Evolutionary conservation across 768 basidiomycete species (phyloP), one percentile per base, ranked within the genome.

Genomic region (Lactarius quietus): DNA sequence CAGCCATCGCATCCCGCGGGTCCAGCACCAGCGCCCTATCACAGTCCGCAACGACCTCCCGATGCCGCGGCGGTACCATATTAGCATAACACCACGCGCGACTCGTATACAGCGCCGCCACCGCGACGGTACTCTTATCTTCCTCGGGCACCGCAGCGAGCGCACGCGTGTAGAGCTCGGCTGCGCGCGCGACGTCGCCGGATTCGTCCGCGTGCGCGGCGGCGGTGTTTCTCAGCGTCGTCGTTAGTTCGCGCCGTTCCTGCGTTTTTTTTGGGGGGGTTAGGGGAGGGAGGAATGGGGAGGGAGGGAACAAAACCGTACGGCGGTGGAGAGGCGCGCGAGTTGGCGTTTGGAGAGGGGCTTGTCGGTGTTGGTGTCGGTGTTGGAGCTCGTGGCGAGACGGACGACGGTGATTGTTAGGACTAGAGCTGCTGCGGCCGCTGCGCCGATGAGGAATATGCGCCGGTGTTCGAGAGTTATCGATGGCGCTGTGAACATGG

Each of bases 41-140:
- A 73, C 96, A 98, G 77, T 99, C 95, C 57, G 81, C 79, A 23
- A 98, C 83, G 63, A 93, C 95, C 28, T 83, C 81, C 10, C 93
- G 91, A 74, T 87, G 80, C 71, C 93, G 82, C 58, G 93, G 90
- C 7, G 93, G 93, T 15, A 81, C 77, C 81, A 95, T 86, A 81
- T 96, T 93, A 75, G 95, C 84, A 77, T 95, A 96, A 76, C 95
- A 98, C 69, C 96, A 96, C 52, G 95, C 96, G 59, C 96, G 88
- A 76, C 98, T 98, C 76, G 90, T 92, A 83, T 87, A 96, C 78
- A 89, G 98, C 23, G 23, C 12, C n/a, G 45, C 45, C 23, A 26
- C n/a, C n/a, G n/a, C 12, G 23, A 15, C 12, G 45, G 97, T 92
- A n/a, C n/a, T n/a, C 29, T 17, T 7, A 8, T 55, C 53, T 7